Percentiles rank a stretch among this genome's conserved stretches.
These are phyloP conservation scores for Sphaerulina vaccinii DNA, from an alignment of 2,329 filamentous ascomycete species.

Conservation along the genomic window DNA sequence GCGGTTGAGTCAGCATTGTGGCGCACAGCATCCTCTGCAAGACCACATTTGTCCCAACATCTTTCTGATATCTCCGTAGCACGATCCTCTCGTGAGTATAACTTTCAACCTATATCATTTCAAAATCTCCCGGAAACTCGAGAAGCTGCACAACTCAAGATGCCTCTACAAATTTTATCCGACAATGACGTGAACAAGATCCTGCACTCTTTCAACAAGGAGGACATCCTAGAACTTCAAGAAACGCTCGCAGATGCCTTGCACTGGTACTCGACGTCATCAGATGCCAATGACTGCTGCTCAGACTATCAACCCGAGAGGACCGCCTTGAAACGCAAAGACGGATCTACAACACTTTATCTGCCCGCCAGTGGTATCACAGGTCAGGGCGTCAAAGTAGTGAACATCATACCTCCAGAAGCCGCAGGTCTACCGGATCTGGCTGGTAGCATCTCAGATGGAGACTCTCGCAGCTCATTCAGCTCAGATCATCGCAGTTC, in stretches of 20 bases:
- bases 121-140: too few species aligned
- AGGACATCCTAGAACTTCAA: conserved; percentile 59
- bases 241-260: conserved; percentile 59
- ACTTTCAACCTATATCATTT: too few species aligned
- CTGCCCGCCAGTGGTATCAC: conserved; percentile 64
- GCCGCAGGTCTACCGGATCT: conserved; percentile 26
- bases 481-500: conserved; percentile 33
- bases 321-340: conserved; percentile 59
- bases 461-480: conserved; percentile 31
- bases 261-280: conserved; percentile 64
- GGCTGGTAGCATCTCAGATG: conserved; percentile 28
- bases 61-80: too few species aligned
- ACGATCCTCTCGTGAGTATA: too few species aligned
- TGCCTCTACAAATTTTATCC: conserved; percentile 62
- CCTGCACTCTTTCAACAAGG: conserved; percentile 55
- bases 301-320: conserved; percentile 62
- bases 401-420: conserved; percentile 51
- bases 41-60: too few species aligned
- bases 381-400: conserved; percentile 64
- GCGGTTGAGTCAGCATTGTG: too few species aligned
- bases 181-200: conserved; percentile 56
- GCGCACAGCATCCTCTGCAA: too few species aligned
- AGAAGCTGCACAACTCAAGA: too few species aligned
- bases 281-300: conserved; percentile 56
- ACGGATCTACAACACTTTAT: conserved; percentile 64